Evolutionary conservation across 169 alveolate genomes (phyloP).

Genomic region (Plasmodium gallinaceum): DNA sequence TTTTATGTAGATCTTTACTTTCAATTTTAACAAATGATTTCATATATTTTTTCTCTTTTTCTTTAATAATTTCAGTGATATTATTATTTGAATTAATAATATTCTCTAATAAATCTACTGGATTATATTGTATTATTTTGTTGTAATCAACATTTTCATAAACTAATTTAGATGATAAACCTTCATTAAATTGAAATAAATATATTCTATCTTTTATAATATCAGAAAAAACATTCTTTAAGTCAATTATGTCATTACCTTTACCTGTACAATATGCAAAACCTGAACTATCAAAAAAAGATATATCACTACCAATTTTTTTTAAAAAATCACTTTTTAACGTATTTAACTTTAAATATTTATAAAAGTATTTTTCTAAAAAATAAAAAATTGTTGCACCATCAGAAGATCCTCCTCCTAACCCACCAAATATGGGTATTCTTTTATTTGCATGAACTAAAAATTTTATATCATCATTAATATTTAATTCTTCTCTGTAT

Average conservation of each 20-base stretch:
- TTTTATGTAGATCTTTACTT: constrained; percentile 11
- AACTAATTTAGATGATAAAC: constrained; percentile 46
- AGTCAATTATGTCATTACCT: constrained; percentile 53
- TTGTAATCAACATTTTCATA: constrained; percentile 56
- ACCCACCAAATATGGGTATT: constrained; percentile 82
- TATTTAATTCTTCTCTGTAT: constrained; percentile 60
- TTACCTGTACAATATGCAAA: constrained; percentile 73
- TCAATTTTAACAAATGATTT: constrained; percentile 17
- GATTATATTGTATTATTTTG: constrained; percentile 57
- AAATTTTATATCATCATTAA: constrained; percentile 67
- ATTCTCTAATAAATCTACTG: constrained; percentile 32
- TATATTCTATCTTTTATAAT: constrained; percentile 36
- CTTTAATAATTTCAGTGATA: constrained; percentile 18
- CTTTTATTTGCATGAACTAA: constrained; percentile 79
- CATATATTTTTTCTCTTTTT: constrained; percentile 21
- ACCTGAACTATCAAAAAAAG: constrained; percentile 78
- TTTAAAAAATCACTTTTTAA: constrained; percentile 47
- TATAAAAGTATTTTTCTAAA: constrained; percentile 68
- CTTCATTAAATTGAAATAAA: constrained; percentile 48
- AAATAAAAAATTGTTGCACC: constrained; percentile 80
- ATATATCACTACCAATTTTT: constrained; percentile 82
- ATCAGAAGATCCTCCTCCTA: constrained; percentile 88
- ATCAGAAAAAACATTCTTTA: constrained; percentile 14
- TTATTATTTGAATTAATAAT: constrained; percentile 12
- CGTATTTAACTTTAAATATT: constrained; percentile 12